Evolutionary conservation across 148 eudicot species (phyloP).

Genomic region (Cornus suecica): DNA sequence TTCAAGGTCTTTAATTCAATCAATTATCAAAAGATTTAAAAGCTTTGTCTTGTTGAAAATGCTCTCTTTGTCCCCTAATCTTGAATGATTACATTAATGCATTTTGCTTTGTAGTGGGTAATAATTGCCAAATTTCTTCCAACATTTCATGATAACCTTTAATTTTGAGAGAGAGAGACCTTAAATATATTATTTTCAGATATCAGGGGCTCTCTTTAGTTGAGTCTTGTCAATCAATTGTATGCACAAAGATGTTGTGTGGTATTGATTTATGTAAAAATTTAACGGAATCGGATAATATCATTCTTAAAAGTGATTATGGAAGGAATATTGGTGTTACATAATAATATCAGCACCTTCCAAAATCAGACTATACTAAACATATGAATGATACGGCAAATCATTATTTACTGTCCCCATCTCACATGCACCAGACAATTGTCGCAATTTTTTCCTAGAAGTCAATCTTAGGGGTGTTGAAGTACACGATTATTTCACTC

Average conservation of each 20-base stretch:
- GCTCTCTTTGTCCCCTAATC: constrained; percentile 25
- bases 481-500: too few species aligned
- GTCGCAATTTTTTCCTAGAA: too few species aligned
- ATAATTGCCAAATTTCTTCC: constrained; percentile 30
- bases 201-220: constrained; percentile 18
- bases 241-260: constrained; percentile 3
- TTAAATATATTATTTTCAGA: constrained; percentile 10
- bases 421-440: too few species aligned
- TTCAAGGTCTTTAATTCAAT: constrained; percentile 12
- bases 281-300: too few species aligned
- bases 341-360: background rate
- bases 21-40: constrained; percentile 36
- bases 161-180: constrained; percentile 16
- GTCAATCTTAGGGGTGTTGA: too few species aligned
- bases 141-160: constrained; percentile 19
- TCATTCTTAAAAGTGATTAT: background rate
- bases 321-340: background rate
- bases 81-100: constrained; percentile 14
- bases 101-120: constrained; percentile 23
- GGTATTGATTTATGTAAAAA: too few species aligned
- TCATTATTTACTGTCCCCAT: too few species aligned
- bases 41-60: constrained; percentile 47
- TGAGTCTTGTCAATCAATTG: constrained; percentile 35
- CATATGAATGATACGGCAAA: too few species aligned
- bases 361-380: too few species aligned